Percentiles rank a stretch among this genome's conserved stretches.
Conservation (phyloP, 305 asterid genomes). For the Solanum hybrid region DNA sequence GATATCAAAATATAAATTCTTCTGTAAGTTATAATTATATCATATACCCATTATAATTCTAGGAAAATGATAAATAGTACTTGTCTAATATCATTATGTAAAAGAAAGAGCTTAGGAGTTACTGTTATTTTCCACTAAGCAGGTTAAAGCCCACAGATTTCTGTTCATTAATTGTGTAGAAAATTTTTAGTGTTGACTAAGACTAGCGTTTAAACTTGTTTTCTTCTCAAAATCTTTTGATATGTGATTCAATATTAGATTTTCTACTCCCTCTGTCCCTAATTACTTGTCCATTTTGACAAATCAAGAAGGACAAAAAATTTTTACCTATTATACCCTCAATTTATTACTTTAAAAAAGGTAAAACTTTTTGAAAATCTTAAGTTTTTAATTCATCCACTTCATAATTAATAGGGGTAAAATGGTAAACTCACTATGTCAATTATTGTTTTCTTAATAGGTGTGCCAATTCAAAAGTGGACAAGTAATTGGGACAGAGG, state of each 20-base stretch:
- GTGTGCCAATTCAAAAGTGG: background rate
- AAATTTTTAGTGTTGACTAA: background rate
- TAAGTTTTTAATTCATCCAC: background rate
- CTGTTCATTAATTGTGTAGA: background rate
- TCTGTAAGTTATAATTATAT: background rate
- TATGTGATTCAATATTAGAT: constrained; percentile 9
- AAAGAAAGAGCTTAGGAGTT: background rate
- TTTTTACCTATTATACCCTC: background rate
- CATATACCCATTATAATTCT: background rate
- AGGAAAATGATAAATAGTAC: background rate
- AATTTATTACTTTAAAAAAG: too few species aligned
- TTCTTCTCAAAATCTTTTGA: background rate
- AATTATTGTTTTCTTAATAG: background rate
- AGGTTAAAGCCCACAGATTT: background rate
- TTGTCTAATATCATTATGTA: background rate
- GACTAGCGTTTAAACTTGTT: background rate
- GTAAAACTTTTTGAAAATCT: background rate
- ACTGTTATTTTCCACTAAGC: background rate
- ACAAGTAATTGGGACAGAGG: background rate
- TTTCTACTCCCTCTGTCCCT: background rate
- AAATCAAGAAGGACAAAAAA: background rate
- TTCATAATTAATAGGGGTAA: background rate
- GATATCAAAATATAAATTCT: background rate
- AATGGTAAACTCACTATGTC: background rate
- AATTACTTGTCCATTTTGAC: too few species aligned